These are phyloP conservation scores for Geranomyces michiganensis DNA, from an alignment of 192 early-diverging fungal genomes.

Conservation along the genomic window DNA sequence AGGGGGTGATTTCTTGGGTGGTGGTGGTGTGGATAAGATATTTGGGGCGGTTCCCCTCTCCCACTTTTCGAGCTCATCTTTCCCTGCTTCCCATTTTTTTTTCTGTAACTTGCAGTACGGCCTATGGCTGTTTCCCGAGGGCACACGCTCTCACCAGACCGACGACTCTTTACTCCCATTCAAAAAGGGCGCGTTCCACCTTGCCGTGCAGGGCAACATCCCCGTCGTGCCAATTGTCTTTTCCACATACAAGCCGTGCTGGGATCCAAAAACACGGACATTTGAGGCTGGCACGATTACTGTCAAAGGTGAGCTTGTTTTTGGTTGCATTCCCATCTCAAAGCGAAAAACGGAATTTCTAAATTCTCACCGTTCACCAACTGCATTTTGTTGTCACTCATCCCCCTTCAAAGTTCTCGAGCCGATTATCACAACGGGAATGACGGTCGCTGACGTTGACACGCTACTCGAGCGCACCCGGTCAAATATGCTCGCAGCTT, in stretches of 20 bases:
- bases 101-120: slow-evolving; percentile 39
- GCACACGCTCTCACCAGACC: slow-evolving; percentile 77
- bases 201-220: slow-evolving; percentile 81
- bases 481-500: slow-evolving; percentile 36
- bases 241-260: slow-evolving; percentile 59
- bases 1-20: no score
- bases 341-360: background rate
- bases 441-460: slow-evolving; percentile 36
- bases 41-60: no score
- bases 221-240: slow-evolving; percentile 90
- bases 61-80: background rate
- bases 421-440: slow-evolving; percentile 40
- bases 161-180: slow-evolving; percentile 79
- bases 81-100: background rate
- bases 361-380: background rate
- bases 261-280: slow-evolving; percentile 30
- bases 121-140: slow-evolving; percentile 91
- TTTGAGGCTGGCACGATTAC: slow-evolving; percentile 43
- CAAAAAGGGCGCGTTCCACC: slow-evolving; percentile 96
- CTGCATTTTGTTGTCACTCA: background rate
- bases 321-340: background rate
- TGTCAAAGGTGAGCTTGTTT: slow-evolving; percentile 55
- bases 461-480: slow-evolving; percentile 27
- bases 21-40: no score
- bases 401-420: slow-evolving; percentile 35